Evolutionary conservation across 2,329 filamentous ascomycete species (phyloP).

Genomic region (Ceratocystis huliohia): DNA sequence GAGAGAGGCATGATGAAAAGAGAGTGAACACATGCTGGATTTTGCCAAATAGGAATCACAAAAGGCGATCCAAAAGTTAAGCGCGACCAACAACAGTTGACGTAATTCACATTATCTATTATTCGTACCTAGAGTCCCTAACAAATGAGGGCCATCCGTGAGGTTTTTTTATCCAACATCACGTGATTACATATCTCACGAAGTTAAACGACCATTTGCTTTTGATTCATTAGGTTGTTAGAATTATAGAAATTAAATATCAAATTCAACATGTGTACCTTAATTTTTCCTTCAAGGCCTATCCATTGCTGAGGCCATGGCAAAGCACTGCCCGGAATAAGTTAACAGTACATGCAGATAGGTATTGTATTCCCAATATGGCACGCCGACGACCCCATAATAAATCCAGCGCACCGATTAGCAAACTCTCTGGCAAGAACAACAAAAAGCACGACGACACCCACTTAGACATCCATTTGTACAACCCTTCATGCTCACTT

Average conservation of each 20-base stretch:
- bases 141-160: neutral
- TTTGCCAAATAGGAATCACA: neutral
- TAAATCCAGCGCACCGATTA: neutral
- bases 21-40: neutral
- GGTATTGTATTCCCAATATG: slow-evolving; percentile 9
- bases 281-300: neutral
- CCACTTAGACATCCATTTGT: neutral
- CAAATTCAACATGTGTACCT: neutral
- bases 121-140: neutral
- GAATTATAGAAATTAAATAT: neutral
- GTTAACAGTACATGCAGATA: neutral
- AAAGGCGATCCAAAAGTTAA: neutral
- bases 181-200: neutral
- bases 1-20: neutral
- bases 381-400: slow-evolving; percentile 1
- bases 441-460: neutral
- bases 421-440: neutral
- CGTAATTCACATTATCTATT: neutral
- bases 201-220: too few species aligned
- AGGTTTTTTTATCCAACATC: neutral
- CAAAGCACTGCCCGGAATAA: neutral
- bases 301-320: neutral
- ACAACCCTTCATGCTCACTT: slow-evolving; percentile 5
- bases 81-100: too few species aligned
- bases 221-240: too few species aligned